phyloP scores from a whole-genome alignment of 352 stramenopile species.

The Pythium sp. region DNA sequence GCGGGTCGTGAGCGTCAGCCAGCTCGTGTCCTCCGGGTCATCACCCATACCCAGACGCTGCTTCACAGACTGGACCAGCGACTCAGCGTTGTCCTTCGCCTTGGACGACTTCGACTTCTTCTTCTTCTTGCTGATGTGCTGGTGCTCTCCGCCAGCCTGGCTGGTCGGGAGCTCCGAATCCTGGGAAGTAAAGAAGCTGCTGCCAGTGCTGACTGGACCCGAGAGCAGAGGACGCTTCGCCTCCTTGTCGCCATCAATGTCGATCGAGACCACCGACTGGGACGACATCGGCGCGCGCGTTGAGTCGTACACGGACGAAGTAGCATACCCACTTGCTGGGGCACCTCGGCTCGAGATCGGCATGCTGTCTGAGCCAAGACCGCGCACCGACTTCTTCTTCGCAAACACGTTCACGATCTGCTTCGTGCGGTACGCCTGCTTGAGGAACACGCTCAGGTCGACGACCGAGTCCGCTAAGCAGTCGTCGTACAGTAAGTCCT shows the following conservation, averaged over 20 bases:
- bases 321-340: slow-evolving; percentile 11
- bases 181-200: slow-evolving; percentile 19
- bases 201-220: slow-evolving; percentile 1
- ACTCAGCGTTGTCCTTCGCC: slow-evolving; percentile 63
- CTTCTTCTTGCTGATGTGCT: slow-evolving; percentile 13
- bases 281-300: slow-evolving; percentile 11
- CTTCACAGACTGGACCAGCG: slow-evolving; percentile 70
- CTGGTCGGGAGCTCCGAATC: slow-evolving; percentile 7
- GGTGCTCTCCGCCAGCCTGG: slow-evolving; percentile 4
- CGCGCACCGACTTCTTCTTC: slow-evolving; percentile 58
- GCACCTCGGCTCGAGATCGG: slow-evolving; percentile 24
- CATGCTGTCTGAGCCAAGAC: slow-evolving; percentile 34
- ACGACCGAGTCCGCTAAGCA: slow-evolving; percentile 73
- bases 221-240: slow-evolving; percentile 12
- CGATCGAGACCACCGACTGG: slow-evolving; percentile 11
- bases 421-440: slow-evolving; percentile 67
- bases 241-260: slow-evolving; percentile 24
- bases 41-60: slow-evolving; percentile 76
- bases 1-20: slow-evolving; percentile 73
- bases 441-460: slow-evolving; percentile 62
- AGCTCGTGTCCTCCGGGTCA: slow-evolving; percentile 69
- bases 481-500: slow-evolving; percentile 74
- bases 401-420: slow-evolving; percentile 71
- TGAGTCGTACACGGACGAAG: slow-evolving; percentile 16
- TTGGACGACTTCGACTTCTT: slow-evolving; percentile 14